Evolutionary conservation across 192 early-diverging fungal species (phyloP), one percentile per base, ranked within the genome.

Genomic region (Lobosporangium transversale): DNA sequence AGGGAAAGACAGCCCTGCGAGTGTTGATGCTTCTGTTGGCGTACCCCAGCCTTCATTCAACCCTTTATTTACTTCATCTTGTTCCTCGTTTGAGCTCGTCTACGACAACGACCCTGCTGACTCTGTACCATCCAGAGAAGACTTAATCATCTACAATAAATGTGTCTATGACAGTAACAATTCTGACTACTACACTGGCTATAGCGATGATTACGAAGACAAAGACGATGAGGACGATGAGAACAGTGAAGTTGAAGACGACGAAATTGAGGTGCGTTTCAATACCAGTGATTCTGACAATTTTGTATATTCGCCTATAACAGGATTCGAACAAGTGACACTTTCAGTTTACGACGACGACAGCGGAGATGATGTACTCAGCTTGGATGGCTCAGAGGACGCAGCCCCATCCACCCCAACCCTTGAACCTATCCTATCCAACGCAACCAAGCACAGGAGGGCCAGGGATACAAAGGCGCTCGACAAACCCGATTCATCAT

Each of bases 361-460:
- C 18, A 40, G n/a, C 18, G 36, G 24, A 24, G 54, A 56, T 24
- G 54, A 56, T 23, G 32, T 56, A 4, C 36, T 56, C 15, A 56
- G 54, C 21, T 20, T 56, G 20, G 54, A 21, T 24, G 23, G 54
- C 20, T 37, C 33, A 32, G 35, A 56, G 3, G 35, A 56, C 21
- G 33, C 18, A 18, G 18, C 52, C 9, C 27, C 29, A 4, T 26
- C 29, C 5, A 26, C 52, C 4, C 52, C 52, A 32, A 40, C 11
- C 32, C 17, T 15, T 6, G 11, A 6, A 20, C 54, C 31, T 40
- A 9, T 20, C 40, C 35, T 30, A 2, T 24, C 57, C 0, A 40
- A 27, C 43, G 23, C 30, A 8, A 47, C 57, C 7, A n/a, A n/a
- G n/a, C n/a, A n/a, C n/a, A n/a, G n/a, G n/a, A n/a, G n/a, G n/a